Evolutionary conservation across 352 stramenopile species (phyloP), one percentile per base, ranked within the genome.

Genomic region (Globisporangium polare): DNA sequence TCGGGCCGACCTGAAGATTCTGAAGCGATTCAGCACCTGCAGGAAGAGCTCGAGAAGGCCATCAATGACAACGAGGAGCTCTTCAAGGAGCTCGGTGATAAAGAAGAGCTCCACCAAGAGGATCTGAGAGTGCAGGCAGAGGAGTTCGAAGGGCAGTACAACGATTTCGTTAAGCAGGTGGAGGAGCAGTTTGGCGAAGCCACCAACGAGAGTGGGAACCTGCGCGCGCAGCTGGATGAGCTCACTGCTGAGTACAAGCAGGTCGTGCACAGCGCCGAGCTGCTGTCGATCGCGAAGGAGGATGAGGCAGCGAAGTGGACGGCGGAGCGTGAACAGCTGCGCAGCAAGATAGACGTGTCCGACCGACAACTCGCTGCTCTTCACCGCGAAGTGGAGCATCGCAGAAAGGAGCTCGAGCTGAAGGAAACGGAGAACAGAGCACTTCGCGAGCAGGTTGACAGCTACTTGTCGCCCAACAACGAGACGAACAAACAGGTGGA

Each of bases 111-210:
- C 22, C 69, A 83, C 43, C 59, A 72, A 12, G 77, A 89, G 65
- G 69, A 69, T 3, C 55, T 92, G 31, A 75, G 75, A 46, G 62
- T 65, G 8, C 83, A 89, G 45, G 65, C 67, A 58, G 67, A 55
- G 22, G 73, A 84, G 33, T 85, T 86, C 27, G 78, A 92, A 53
- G 65, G 46, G 7, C 76, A 90, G 62, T 88, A 87, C 58, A 87
- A 74, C 37, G 72, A 80, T 4, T 78, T 83, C 4, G 73, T 80
- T 10, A 53, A 64, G 5, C 78, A 89, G 58, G 78, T 88, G 1
- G 68, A 86, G 58, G 68, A 53, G 6, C 73, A 87, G 31, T 74
- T 83, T 22, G 68, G 70, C n/a, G 71, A 81, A 22, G 68, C 80
- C 52, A 81, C 66, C 10, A 53, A 60, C 33, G 80, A 92, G 37